Percentiles rank a stretch among this genome's conserved stretches.
Evolutionary conservation across 23 red algal genomes (phyloP).

Genomic region (Gracilariopsis chorda): DNA sequence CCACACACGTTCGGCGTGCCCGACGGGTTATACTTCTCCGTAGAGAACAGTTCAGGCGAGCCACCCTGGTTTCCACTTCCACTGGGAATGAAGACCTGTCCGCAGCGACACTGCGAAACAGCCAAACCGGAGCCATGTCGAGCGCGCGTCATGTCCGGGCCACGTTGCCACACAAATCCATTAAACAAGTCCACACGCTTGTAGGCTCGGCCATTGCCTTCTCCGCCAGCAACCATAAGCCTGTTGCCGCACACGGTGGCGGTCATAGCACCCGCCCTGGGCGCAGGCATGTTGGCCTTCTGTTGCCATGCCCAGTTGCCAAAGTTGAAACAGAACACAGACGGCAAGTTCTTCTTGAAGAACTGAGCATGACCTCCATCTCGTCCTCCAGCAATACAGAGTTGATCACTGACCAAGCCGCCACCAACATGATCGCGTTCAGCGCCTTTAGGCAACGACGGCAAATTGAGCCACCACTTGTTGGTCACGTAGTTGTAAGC

Average conservation of each 20-base stretch:
- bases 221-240: conserved; percentile 65
- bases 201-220: conserved; percentile 46
- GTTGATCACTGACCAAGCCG: conserved; percentile 32
- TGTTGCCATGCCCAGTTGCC: conserved; percentile 36
- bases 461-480: neutral
- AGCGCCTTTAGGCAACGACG: neutral
- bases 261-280: conserved; percentile 40
- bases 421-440: conserved; percentile 57
- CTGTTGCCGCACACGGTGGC: conserved; percentile 13
- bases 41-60: conserved; percentile 32
- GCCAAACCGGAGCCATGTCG: conserved; percentile 56
- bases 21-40: conserved; percentile 45
- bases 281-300: conserved; percentile 36
- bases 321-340: conserved; percentile 57
- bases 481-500: conserved; percentile 34
- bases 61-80: conserved; percentile 56
- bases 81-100: conserved; percentile 58
- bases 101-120: conserved; percentile 30
- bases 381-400: conserved; percentile 65
- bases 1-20: conserved; percentile 16
- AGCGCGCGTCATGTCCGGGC: neutral
- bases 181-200: conserved; percentile 34
- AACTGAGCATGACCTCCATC: conserved; percentile 54
- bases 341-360: conserved; percentile 20
- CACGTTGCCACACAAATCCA: neutral